Evolutionary conservation across 2,329 filamentous ascomycete species (phyloP), one percentile per base, ranked within the genome.

Genomic region (Ophiocordyceps camponoti-floridani): DNA sequence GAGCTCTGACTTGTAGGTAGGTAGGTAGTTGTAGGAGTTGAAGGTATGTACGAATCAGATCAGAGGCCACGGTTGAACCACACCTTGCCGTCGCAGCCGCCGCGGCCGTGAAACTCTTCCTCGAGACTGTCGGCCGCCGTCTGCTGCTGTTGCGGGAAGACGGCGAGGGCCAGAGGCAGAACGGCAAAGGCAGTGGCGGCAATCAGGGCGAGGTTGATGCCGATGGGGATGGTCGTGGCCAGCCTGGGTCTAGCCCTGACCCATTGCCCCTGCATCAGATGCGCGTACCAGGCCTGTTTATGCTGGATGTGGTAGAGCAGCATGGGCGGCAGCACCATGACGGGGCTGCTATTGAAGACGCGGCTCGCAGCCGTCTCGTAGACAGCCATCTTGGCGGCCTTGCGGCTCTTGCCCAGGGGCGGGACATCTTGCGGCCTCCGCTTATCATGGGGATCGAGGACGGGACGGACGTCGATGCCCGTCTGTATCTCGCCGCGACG

Each of bases 1-100:
- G n/a, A n/a, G n/a, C n/a, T n/a, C n/a, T n/a, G n/a, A n/a, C n/a
- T n/a, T n/a, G n/a, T n/a, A n/a, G n/a, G n/a, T n/a, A n/a, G n/a
- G n/a, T n/a, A n/a, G n/a, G n/a, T n/a, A n/a, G n/a, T n/a, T n/a
- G n/a, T n/a, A n/a, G n/a, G n/a, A n/a, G n/a, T n/a, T n/a, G n/a
- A n/a, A n/a, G n/a, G n/a, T n/a, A n/a, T n/a, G n/a, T n/a, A 30
- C 27, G 27, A 30, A 30, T 11, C 27, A 30, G 28, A 10, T 64
- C 67, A 95, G 54, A 98, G 89, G 12, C 91, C 91, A 56, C 91
- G 77, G 63, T 98, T 96, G 64, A 98, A 96, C 59, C 93, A 85
- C n/a, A 98, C 84, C 67, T 86, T 70, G 0, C 84, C 88, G 45
- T 75, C 74, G 50, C 81, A 74, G 1, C 88, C 89, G 30, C 86